Percentiles rank a stretch among this genome's conserved stretches.
phyloP scores from a whole-genome alignment of 495 filamentous ascomycete genomes.

The Podospora anserina region DNA sequence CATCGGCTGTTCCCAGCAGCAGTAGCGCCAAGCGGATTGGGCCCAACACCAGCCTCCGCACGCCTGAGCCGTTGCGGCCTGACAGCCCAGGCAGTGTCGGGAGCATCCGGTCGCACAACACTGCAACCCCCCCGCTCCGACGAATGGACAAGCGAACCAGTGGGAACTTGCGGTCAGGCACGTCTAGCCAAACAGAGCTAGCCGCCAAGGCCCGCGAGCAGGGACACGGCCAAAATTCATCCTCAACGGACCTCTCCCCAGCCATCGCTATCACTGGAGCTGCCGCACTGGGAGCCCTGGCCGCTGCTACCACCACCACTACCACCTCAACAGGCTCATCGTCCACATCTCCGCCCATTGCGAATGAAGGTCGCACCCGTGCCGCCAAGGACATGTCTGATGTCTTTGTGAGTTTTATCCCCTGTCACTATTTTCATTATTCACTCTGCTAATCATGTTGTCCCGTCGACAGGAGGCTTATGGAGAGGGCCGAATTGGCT shows the following conservation, averaged over 20 bases:
- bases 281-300: constrained; percentile 35
- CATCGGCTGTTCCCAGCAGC: constrained; percentile 13
- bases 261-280: constrained; percentile 26
- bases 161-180: constrained; percentile 74
- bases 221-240: constrained; percentile 8
- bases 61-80: constrained; percentile 59
- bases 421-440: constrained; percentile 8
- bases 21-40: constrained; percentile 35
- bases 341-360: constrained; percentile 60
- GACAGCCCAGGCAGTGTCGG: constrained; percentile 50
- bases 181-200: constrained; percentile 53
- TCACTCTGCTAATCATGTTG: constrained; percentile 14
- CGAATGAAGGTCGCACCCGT: constrained; percentile 82
- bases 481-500: constrained; percentile 82
- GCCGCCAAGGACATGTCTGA: constrained; percentile 76
- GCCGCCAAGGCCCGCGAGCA: constrained; percentile 24
- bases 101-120: constrained; percentile 42
- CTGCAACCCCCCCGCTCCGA: constrained; percentile 63
- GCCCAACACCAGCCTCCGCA: constrained; percentile 51
- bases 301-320: constrained; percentile 23
- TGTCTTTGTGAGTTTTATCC: constrained; percentile 74
- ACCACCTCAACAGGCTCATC: constrained; percentile 11
- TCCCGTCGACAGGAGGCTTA: constrained; percentile 69
- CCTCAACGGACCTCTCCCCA: background rate
- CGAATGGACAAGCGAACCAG: constrained; percentile 67